Evolutionary conservation across 2,329 filamentous ascomycete genomes (phyloP).

Genomic region (Cytospora chrysosperma): DNA sequence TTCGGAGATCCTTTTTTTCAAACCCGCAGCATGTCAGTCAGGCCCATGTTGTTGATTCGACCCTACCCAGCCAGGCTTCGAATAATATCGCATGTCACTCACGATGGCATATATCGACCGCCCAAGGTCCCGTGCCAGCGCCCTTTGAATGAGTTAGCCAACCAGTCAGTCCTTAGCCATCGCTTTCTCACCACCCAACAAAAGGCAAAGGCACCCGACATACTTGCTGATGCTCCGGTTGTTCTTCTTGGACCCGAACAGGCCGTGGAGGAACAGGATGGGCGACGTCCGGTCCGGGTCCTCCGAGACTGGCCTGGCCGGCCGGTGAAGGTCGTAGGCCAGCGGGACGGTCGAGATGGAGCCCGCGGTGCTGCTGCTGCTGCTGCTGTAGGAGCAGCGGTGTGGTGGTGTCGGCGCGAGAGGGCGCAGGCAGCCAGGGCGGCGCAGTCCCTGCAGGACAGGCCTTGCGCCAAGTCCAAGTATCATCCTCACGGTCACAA

Average conservation of each 20-base stretch:
- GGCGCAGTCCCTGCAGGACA: slow-evolving; percentile 17
- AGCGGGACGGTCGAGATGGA: slow-evolving; percentile 39
- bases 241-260: slow-evolving; percentile 95
- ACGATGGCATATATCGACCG: slow-evolving; percentile 81
- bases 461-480: slow-evolving; percentile 15
- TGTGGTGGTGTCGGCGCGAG: neutral
- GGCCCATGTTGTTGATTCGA: neutral
- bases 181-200: neutral
- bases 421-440: slow-evolving; percentile 2
- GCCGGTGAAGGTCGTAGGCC: slow-evolving; percentile 66
- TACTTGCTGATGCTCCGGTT: slow-evolving; percentile 93
- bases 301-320: slow-evolving; percentile 45
- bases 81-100: slow-evolving; percentile 32
- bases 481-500: slow-evolving; percentile 12
- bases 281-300: slow-evolving; percentile 47
- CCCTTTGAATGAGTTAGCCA: too few relatives aligned
- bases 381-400: slow-evolving; percentile 13
- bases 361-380: slow-evolving; percentile 7
- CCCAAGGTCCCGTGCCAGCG: slow-evolving; percentile 75
- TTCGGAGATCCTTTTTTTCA: slow-evolving; percentile 71
- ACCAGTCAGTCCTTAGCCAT: slow-evolving; percentile 5
- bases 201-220: neutral
- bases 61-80: neutral
- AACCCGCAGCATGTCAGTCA: neutral
- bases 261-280: slow-evolving; percentile 85